phyloP scores from a whole-genome alignment of 176 grass and related monocot species.

The Carex myosuroides region DNA sequence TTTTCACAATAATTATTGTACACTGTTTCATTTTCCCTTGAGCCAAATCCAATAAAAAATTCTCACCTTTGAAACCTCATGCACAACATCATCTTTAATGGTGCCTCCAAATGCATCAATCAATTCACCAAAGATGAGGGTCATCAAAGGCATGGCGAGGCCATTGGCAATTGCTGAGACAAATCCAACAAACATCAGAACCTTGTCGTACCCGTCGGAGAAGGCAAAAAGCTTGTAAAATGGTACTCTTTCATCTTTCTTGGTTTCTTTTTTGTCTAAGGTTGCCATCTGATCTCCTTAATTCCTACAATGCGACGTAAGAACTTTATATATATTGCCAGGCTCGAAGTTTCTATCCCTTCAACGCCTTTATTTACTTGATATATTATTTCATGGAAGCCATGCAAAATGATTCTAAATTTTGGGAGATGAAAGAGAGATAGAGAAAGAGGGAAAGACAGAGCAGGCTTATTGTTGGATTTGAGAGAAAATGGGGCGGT shows the following conservation, averaged over 20 bases:
- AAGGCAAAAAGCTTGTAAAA: slow-evolving; percentile 35
- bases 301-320: neutral
- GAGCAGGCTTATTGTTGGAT: neutral
- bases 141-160: slow-evolving; percentile 36
- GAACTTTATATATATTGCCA: neutral
- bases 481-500: neutral
- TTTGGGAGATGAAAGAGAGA: neutral
- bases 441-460: neutral
- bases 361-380: neutral
- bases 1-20: neutral
- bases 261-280: neutral
- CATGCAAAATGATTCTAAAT: neutral
- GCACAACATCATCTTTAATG: slow-evolving; percentile 13
- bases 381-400: neutral
- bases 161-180: slow-evolving; percentile 22
- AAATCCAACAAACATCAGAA: slow-evolving; percentile 26
- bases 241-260: slow-evolving; percentile 22
- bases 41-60: neutral
- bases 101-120: slow-evolving; percentile 33
- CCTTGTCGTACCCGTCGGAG: slow-evolving; percentile 18
- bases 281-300: neutral
- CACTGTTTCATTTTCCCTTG: neutral
- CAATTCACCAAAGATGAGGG: slow-evolving; percentile 35
- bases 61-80: slow-evolving; percentile 35
- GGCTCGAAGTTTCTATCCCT: neutral